These are phyloP conservation scores for Acanthamoeba sp. DNA, from an alignment of 208 protist species.

Conservation along the genomic window DNA sequence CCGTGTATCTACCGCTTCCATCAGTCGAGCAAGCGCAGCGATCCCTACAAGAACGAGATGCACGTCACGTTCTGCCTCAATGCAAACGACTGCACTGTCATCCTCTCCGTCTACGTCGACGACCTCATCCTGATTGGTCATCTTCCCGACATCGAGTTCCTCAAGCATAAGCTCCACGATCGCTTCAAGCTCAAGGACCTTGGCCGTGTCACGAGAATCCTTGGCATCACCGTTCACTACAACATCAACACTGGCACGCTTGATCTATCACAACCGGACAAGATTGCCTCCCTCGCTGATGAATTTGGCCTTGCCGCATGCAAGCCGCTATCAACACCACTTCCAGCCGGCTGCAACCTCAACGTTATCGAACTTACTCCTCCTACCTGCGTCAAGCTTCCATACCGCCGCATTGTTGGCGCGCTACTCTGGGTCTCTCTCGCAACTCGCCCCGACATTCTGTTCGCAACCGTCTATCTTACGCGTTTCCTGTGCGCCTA, in stretches of 20 bases:
- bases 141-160: background rate
- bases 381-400: too few relatives aligned
- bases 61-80: background rate
- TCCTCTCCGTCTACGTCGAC: constrained; percentile 39
- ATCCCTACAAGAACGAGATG: background rate
- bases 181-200: background rate
- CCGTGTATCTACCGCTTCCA: constrained; percentile 12
- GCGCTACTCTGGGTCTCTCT: too few relatives aligned
- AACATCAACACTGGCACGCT: background rate
- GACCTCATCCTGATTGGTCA: background rate
- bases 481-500: too few relatives aligned
- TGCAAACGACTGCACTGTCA: background rate
- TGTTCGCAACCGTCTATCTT: too few relatives aligned
- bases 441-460: too few relatives aligned
- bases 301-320: background rate
- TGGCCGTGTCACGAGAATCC: background rate
- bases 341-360: background rate
- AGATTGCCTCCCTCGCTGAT: background rate
- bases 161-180: background rate
- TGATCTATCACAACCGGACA: background rate
- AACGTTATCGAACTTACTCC: background rate
- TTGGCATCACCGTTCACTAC: background rate
- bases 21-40: background rate
- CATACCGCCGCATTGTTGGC: too few relatives aligned
- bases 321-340: background rate